phyloP scores from a whole-genome alignment of 208 protist genomes.

The Entamoeba invadens region DNA sequence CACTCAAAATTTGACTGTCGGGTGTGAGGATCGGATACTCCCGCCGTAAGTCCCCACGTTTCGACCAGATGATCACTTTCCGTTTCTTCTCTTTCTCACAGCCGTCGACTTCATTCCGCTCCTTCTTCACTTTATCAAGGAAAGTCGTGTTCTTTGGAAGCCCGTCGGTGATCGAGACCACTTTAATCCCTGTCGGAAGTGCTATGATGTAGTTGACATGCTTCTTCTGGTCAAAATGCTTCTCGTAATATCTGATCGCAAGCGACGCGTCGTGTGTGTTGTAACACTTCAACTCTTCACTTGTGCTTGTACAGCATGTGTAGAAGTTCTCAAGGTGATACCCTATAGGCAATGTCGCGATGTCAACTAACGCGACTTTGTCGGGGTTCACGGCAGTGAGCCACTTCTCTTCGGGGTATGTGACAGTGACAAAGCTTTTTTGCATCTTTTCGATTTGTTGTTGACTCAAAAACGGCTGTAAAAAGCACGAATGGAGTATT shows the following conservation, averaged over 20 bases:
- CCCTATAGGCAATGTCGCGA: not conserved
- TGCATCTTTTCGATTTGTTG: not conserved
- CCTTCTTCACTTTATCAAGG: not conserved
- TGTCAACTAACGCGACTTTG: not conserved
- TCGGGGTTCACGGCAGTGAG: not conserved
- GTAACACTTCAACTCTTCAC: not conserved
- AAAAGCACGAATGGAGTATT: not conserved
- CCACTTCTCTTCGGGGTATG: not conserved
- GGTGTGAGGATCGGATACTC: not conserved
- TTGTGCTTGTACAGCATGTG: not conserved
- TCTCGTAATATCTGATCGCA: not conserved
- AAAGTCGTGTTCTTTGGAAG: not conserved
- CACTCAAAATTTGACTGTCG: not conserved
- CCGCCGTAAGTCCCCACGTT: not conserved
- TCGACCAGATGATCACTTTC: not conserved
- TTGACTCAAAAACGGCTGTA: not conserved
- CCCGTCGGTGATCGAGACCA: not conserved
- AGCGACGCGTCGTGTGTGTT: not conserved
- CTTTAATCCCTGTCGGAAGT: not conserved
- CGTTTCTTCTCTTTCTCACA: not conserved
- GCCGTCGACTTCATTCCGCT: not conserved
- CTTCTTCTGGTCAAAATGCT: not conserved
- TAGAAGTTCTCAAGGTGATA: not conserved
- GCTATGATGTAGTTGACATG: not conserved
- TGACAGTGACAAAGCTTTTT: not conserved